Evolutionary conservation across 371 early-diverging fungal genomes (phyloP).

Genomic region (Mucor sp.): DNA sequence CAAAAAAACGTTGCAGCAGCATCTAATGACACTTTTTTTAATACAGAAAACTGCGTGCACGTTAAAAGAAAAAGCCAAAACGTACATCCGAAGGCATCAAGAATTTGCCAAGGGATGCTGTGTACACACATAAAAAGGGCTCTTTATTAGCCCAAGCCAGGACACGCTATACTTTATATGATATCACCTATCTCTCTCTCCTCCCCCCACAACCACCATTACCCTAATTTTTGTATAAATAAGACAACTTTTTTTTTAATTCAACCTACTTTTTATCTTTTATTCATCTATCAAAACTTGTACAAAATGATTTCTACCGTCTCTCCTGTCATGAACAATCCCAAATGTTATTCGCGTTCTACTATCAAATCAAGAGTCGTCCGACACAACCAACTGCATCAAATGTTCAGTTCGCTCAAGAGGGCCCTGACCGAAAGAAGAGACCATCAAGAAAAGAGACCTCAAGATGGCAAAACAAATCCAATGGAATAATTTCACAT

Average conservation of each 20-base stretch:
- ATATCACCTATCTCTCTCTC: neutral
- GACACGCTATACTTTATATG: neutral
- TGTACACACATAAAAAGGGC: neutral
- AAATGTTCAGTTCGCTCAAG: neutral
- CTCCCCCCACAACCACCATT: neutral
- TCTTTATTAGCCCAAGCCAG: neutral
- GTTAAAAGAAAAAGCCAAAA: neutral
- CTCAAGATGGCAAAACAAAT: slow-evolving; percentile 48
- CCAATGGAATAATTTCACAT: slow-evolving; percentile 31
- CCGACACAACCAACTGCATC: neutral
- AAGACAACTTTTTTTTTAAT: neutral
- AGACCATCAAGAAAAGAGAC: slow-evolving; percentile 29
- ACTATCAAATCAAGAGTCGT: neutral
- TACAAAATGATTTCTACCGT: neutral
- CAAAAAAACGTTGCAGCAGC: no score
- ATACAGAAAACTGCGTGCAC: slow-evolving; percentile 13
- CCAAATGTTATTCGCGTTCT: neutral
- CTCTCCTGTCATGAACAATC: neutral
- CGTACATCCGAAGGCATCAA: neutral
- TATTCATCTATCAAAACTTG: neutral
- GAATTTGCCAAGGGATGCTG: neutral
- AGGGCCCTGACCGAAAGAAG: slow-evolving; percentile 11
- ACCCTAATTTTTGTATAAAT: slow-evolving; percentile 8
- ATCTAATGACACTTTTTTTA: neutral
- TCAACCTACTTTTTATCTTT: neutral